phyloP scores from a whole-genome alignment of 2,329 filamentous ascomycete genomes.

The Pyrenophora teres region DNA sequence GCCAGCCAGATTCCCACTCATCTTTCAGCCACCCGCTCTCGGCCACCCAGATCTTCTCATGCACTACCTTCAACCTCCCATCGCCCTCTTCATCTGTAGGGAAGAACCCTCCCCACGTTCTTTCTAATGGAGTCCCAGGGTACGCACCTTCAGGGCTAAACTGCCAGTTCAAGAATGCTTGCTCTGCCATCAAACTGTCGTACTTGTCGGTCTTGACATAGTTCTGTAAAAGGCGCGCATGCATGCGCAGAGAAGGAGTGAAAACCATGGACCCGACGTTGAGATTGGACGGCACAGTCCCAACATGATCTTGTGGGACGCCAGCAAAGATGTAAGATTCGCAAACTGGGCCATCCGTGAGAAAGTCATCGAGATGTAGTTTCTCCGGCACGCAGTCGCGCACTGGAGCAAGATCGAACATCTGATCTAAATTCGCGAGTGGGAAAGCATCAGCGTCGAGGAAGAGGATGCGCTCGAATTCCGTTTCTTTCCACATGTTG shows the following conservation, averaged over 20 bases:
- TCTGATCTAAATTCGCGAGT: constrained; percentile 33
- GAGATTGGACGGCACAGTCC: constrained; percentile 23
- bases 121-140: constrained; percentile 28
- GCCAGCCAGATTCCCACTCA: constrained; percentile 34
- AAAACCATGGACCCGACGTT: constrained; percentile 44
- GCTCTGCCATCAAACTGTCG: constrained; percentile 39
- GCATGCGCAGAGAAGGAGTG: constrained; percentile 35
- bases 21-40: constrained; percentile 26
- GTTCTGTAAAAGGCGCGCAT: constrained; percentile 39
- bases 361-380: constrained; percentile 32
- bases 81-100: constrained; percentile 26
- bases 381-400: constrained; percentile 29
- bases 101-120: constrained; percentile 39
- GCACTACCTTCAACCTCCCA: constrained; percentile 38
- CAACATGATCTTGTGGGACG: constrained; percentile 26
- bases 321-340: constrained; percentile 39
- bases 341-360: constrained; percentile 29
- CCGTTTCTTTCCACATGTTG: constrained; percentile 43
- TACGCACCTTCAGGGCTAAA: constrained; percentile 36
- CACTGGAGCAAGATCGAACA: constrained; percentile 33
- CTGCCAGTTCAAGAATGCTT: constrained; percentile 44
- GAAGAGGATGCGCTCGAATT: constrained; percentile 39
- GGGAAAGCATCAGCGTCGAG: constrained; percentile 45
- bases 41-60: constrained; percentile 42
- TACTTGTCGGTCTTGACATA: constrained; percentile 39